Percentiles rank a stretch among this genome's conserved stretches.
These are phyloP conservation scores for Pilasporangium apinafurcum DNA, from an alignment of 352 stramenopile genomes.

Conservation along the genomic window DNA sequence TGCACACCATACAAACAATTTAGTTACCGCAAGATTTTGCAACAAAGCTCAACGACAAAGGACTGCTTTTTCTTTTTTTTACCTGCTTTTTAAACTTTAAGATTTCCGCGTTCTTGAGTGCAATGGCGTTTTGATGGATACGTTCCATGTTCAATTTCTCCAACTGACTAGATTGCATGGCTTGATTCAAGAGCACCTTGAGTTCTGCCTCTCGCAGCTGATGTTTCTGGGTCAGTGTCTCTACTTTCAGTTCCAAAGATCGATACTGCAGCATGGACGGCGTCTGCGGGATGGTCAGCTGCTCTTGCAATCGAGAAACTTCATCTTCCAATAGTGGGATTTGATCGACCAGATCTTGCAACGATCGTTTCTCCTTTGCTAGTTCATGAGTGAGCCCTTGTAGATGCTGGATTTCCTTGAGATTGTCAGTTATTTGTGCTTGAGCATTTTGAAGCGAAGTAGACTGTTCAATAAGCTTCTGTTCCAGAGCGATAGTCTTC, in stretches of 20 bases:
- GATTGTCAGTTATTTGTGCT: constrained; percentile 12
- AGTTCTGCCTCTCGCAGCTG: constrained; percentile 68
- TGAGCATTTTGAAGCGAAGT: constrained; percentile 14
- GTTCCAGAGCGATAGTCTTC: constrained; percentile 14
- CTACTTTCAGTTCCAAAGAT: constrained; percentile 65
- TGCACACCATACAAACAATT: neutral
- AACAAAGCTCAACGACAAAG: neutral
- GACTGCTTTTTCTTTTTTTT: constrained; percentile 3
- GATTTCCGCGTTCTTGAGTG: constrained; percentile 77
- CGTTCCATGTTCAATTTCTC: constrained; percentile 54
- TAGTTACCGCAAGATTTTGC: neutral
- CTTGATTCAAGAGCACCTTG: constrained; percentile 59
- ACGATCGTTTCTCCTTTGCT: constrained; percentile 18
- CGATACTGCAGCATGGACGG: constrained; percentile 79
- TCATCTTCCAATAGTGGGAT: constrained; percentile 49
- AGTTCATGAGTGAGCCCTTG: constrained; percentile 13
- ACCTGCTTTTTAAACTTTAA: constrained; percentile 65
- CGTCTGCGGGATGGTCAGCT: constrained; percentile 50
- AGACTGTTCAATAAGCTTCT: constrained; percentile 15
- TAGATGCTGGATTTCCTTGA: constrained; percentile 29
- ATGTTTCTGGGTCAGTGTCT: constrained; percentile 73
- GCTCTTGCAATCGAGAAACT: constrained; percentile 27
- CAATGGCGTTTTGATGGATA: constrained; percentile 47
- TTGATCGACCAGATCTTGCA: constrained; percentile 20
- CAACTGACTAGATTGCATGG: constrained; percentile 55